Evolutionary conservation across 768 basidiomycete genomes (phyloP).

Genomic region (Rhizopogon vesiculosus): DNA sequence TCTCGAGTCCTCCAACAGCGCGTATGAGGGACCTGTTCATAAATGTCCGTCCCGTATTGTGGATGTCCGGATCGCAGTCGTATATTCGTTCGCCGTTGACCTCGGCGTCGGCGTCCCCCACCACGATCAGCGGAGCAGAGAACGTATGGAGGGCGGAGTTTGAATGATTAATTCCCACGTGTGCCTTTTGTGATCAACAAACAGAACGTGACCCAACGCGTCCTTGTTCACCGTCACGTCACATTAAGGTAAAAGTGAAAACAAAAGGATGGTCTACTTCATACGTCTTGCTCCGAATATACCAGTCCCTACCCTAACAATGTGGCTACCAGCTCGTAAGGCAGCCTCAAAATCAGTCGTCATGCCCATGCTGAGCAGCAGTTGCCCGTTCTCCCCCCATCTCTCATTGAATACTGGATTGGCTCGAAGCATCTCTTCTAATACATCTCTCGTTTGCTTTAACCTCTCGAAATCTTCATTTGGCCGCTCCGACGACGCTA

Average conservation of each 20-base stretch:
- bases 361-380: slow-evolving; percentile 93
- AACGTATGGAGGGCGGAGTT: slow-evolving; percentile 20
- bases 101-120: slow-evolving; percentile 27
- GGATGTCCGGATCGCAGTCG: not conserved
- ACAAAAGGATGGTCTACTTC: slow-evolving; percentile 28
- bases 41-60: not conserved
- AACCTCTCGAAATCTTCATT: slow-evolving; percentile 77
- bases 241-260: slow-evolving; percentile 4
- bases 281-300: slow-evolving; percentile 77
- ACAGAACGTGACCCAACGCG: slow-evolving; percentile 19
- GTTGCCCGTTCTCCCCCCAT: slow-evolving; percentile 49
- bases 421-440: slow-evolving; percentile 42
- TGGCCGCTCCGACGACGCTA: slow-evolving; percentile 33
- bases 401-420: slow-evolving; percentile 16
- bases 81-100: slow-evolving; percentile 10
- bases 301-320: slow-evolving; percentile 87
- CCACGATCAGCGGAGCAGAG: slow-evolving; percentile 19
- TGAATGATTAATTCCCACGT: slow-evolving; percentile 22
- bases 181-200: slow-evolving; percentile 23
- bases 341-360: slow-evolving; percentile 92
- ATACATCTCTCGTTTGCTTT: slow-evolving; percentile 53
- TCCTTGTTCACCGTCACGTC: slow-evolving; percentile 27
- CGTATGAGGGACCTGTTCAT: slow-evolving; percentile 23
- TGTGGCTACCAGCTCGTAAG: slow-evolving; percentile 74
- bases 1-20: slow-evolving; percentile 14